phyloP scores from a whole-genome alignment of 1,139 yeast genomes.

The Magnusiomyces clavatus region DNA sequence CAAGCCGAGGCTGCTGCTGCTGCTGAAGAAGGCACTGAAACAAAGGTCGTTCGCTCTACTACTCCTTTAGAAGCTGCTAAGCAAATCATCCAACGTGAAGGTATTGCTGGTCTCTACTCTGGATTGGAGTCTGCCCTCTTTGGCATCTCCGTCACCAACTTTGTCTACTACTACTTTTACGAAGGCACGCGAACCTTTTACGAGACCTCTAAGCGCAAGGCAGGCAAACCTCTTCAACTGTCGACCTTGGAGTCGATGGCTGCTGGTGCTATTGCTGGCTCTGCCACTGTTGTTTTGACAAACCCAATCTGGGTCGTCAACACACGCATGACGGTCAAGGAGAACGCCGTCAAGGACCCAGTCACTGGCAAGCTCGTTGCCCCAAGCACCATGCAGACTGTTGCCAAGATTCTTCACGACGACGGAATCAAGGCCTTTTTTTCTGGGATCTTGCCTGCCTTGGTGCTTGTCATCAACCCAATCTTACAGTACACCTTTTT shows the following conservation, averaged over 20 bases:
- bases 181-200: conserved; percentile 58
- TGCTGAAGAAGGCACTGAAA: conserved; percentile 15
- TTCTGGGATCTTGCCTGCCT: conserved; percentile 76
- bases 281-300: conserved; percentile 75
- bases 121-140: conserved; percentile 84
- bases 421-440: conserved; percentile 72
- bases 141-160: conserved; percentile 80
- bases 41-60: conserved; percentile 15
- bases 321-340: conserved; percentile 67
- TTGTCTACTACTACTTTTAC: conserved; percentile 84
- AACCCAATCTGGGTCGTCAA: conserved; percentile 96
- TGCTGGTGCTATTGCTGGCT: conserved; percentile 83
- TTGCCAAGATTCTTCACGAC: conserved; percentile 53
- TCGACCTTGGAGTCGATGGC: conserved; percentile 64
- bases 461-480: conserved; percentile 79
- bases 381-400: conserved; percentile 40
- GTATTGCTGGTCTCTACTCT: conserved; percentile 65
- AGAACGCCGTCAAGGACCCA: conserved; percentile 34
- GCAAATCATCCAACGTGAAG: conserved; percentile 52
- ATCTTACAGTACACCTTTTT: conserved; percentile 84
- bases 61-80: conserved; percentile 34
- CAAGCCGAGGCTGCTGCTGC: conserved; percentile 22
- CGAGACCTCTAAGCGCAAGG: conserved; percentile 32
- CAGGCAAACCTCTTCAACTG: conserved; percentile 19
- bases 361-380: conserved; percentile 24